A percentile compares a stretch with the other conserved stretches of the same genome.
These are phyloP conservation scores for Farysia itapuensis DNA, from an alignment of 1,284 basidiomycete genomes.

Conservation along the genomic window DNA sequence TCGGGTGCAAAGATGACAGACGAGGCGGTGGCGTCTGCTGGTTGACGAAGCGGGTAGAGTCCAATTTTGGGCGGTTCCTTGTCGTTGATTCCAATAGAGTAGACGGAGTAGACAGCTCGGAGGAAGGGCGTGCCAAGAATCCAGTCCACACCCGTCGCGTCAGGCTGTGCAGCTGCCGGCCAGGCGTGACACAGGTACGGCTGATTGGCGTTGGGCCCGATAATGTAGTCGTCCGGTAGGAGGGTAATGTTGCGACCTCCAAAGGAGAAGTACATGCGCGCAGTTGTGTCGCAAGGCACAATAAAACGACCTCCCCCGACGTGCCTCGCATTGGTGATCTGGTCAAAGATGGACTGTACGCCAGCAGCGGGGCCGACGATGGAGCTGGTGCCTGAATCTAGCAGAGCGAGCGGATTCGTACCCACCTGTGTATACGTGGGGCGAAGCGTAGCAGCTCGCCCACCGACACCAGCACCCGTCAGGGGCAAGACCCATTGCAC, in stretches of 20 bases:
- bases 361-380: conserved; percentile 80
- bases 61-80: conserved; percentile 35
- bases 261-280: conserved; percentile 66
- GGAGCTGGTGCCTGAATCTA: conserved; percentile 78
- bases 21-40: conserved; percentile 60
- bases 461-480: conserved; percentile 69
- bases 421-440: conserved; percentile 71
- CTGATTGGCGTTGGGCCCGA: conserved; percentile 71
- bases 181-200: conserved; percentile 76
- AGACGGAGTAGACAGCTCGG: conserved; percentile 78
- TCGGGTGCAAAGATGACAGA: conserved; percentile 4
- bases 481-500: conserved; percentile 78
- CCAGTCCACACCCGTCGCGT: conserved; percentile 80
- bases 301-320: conserved; percentile 75
- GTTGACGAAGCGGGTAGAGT: conserved; percentile 23
- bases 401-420: conserved; percentile 70
- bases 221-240: conserved; percentile 78
- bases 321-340: conserved; percentile 71
- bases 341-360: conserved; percentile 70
- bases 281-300: conserved; percentile 73
- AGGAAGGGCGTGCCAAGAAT: conserved; percentile 81
- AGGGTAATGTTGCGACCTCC: conserved; percentile 69
- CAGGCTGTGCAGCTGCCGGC: conserved; percentile 72
- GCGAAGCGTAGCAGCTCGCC: conserved; percentile 65
- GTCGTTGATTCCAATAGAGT: conserved; percentile 62